phyloP scores from a whole-genome alignment of 179 eudicot species.

The Beta macrorhiza region DNA sequence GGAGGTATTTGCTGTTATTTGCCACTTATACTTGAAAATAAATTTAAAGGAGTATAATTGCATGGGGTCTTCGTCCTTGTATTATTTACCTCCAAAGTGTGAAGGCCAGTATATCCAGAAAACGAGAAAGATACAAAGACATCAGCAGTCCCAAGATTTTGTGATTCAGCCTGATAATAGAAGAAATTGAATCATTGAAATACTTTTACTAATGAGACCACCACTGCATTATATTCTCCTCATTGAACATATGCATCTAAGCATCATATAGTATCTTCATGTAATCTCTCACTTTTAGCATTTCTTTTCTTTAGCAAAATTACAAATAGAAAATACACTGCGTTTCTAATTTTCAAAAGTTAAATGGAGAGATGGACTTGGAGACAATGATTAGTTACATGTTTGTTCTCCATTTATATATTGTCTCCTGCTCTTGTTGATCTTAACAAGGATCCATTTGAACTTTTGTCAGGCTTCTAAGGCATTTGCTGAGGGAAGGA shows the following conservation, averaged over 20 bases:
- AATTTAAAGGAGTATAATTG: neutral
- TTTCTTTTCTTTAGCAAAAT: neutral
- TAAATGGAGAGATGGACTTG: neutral
- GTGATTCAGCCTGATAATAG: constrained; percentile 7
- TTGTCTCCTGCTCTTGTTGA: neutral
- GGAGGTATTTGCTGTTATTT: constrained; percentile 39
- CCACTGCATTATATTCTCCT: neutral
- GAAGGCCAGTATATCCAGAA: neutral
- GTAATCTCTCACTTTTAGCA: neutral
- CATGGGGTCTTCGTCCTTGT: constrained; percentile 10
- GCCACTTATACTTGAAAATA: constrained; percentile 17
- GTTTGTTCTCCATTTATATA: neutral
- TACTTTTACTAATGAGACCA: neutral
- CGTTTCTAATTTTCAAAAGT: neutral
- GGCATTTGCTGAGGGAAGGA: constrained; percentile 53
- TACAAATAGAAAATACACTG: neutral
- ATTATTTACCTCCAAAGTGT: constrained; percentile 2
- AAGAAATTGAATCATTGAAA: neutral
- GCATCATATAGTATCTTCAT: neutral
- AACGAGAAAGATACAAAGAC: neutral
- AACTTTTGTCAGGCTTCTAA: constrained; percentile 49
- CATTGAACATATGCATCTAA: neutral
- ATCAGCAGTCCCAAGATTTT: neutral
- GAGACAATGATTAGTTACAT: neutral
- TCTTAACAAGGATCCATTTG: constrained; percentile 12